Conservation (phyloP, 2,329 filamentous ascomycete genomes). For the Didymellaceae sp. region DNA sequence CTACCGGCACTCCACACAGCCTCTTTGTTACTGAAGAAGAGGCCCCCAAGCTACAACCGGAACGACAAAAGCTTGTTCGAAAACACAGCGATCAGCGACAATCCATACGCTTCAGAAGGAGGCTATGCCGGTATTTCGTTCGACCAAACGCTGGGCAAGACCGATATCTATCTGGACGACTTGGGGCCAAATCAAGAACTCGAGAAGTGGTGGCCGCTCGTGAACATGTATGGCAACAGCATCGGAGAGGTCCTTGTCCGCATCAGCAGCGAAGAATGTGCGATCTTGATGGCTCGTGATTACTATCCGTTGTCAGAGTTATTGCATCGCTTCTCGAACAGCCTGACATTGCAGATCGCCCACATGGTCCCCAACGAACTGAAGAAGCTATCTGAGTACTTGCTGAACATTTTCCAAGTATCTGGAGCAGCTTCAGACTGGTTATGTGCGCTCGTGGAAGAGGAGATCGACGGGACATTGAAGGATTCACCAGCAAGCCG, state of each 20-base stretch:
- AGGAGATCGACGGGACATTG: conserved; percentile 93
- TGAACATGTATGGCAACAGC: conserved; percentile 75
- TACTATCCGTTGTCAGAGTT: conserved; percentile 84
- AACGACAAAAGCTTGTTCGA: conserved; percentile 50
- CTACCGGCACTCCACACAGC: conserved; percentile 73
- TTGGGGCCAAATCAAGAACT: conserved; percentile 77
- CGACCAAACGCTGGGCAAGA: conserved; percentile 66
- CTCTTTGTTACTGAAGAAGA: conserved; percentile 73
- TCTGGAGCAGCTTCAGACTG: conserved; percentile 84
- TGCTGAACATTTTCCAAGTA: conserved; percentile 95
- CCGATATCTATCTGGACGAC: conserved; percentile 83
- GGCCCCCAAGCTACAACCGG: conserved; percentile 51
- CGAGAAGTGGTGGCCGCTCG: conserved; percentile 84
- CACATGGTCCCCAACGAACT: conserved; percentile 78
- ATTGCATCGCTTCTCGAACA: conserved; percentile 82
- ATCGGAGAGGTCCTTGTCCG: conserved; percentile 87
- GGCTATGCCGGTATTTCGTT: conserved; percentile 56
- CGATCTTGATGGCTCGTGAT: conserved; percentile 84
- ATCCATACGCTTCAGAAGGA: conserved; percentile 46
- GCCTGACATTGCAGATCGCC: conserved; percentile 84
- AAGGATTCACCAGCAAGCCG: conserved; percentile 76
- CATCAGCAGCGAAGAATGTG: conserved; percentile 83
- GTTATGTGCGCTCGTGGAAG: conserved; percentile 91
- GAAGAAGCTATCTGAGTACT: conserved; percentile 79
- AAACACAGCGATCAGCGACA: conserved; percentile 27